Base-by-base conservation (phyloP, 1,284 basidiomycete genomes). In the Puccinia brachypodii region DNA sequence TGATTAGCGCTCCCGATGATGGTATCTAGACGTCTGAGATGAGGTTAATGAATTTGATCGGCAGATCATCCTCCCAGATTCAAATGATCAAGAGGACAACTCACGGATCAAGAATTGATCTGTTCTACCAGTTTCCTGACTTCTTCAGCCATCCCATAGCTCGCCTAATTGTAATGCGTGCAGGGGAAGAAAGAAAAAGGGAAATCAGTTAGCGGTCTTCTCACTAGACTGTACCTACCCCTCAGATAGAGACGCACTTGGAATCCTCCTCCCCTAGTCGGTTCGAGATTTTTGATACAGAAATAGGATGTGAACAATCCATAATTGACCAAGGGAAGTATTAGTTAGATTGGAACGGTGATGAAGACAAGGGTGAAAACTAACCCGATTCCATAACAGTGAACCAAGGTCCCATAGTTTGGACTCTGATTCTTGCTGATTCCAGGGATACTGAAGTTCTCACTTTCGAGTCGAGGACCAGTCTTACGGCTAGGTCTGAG, bases 401-500 rank as follows among this genome's bases (percentile, higher is more conserved):
- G 76, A 22, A 78, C 33, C 36, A 69, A 44, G 28, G 14, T 50
- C n/a, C 44, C 50, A 22, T n/a, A n/a, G n/a, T 2, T 38, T 31
- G 13, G 3, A 56, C 38, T 33, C 50, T 33, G 31, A 68, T 31
- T 28, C 8, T 78, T 28, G 25, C 6, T 25, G 14, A 7, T n/a
- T 16, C 28, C 50, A 38, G 73, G 25, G 33, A 76, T 76, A 25
- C 44, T 14, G 31, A 76, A 44, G 22, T 87, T 88, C 83, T 92
- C 90, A 7, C 90, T 85, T 83, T 94, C 92, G 16, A 94, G 87
- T 60, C 93, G 88, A 6, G 92, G 87, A 0, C 92, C 93, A 33
- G 91, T 91, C 62, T 89, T 89, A 79, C 93, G 88, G 2, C 88
- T 90, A 0, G 93, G 93, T 14, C 93, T 88, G 53, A 94, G 87